Evolutionary conservation across 257 asterid genomes (phyloP), one percentile per base, ranked within the genome.

Genomic region (Solanum piurae): DNA sequence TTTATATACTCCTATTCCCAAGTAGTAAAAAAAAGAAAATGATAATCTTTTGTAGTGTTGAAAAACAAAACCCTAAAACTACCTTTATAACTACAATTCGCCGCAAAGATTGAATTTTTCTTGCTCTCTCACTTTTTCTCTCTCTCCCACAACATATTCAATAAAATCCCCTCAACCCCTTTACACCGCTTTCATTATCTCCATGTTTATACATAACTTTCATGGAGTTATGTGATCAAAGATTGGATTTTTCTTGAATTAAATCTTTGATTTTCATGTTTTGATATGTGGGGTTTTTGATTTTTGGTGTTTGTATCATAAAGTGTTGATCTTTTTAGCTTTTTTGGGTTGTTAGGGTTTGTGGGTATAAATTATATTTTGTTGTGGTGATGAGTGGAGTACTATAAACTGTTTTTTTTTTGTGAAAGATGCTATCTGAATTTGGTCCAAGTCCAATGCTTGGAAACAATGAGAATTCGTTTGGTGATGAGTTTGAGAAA

Each of bases 401-500:
- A 71, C 40, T 66, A 34, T 40, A 68, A 40, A 38, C 12, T 85
- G 60, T 14, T 85, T 21, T 37, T 12, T 29, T 86, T 6, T 83
- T 84, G 89, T 23, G 21, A n/a, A 88, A 90, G 90, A 94, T 94
- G 98, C 79, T 95, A 74, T 92, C 98, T 88, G 98, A 94, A 87
- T 88, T 95, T 91, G 95, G 94, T 86, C 92, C 95, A 88, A 90
- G 95, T 74, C 96, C 98, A 49, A 89, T 92, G 95, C 88, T 93
- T 74, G 96, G 97, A 13, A 92, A 91, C 80, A 94, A 89, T 88
- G 98, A 95, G 58, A 92, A 91, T 88, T 93, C 98, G 7, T 95
- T 92, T 86, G 98, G 96, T 5, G 98, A 95, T 88, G 98, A 97
- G 86, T 90, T 91, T 71, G 98, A 95, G 86, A 92, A 96, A 88